Evolutionary conservation across 1,284 basidiomycete genomes (phyloP), one percentile per base, ranked within the genome.

Genomic region (Cryptococcus jaspeensis): DNA sequence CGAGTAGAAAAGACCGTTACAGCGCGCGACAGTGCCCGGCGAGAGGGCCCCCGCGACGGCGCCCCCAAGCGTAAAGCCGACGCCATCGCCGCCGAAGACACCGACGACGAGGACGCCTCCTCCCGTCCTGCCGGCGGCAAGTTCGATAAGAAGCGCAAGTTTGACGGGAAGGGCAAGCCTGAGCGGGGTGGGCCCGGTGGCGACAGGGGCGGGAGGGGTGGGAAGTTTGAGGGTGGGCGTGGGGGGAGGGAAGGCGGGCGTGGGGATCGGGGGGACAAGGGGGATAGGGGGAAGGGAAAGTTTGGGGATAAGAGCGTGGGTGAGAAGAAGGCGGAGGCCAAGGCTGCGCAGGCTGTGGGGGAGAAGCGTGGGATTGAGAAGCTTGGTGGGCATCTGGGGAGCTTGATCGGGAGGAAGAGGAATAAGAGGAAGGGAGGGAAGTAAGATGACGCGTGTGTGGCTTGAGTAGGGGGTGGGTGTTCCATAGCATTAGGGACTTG

Each of bases 381-480:
- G 54, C 51, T 74, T 23, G 78, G 76, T 9, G 52, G 61, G 23
- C 63, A 73, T n/a, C 59, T 79, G 16, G 78, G 78, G 22, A 67
- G 69, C 28, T 35, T 79, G 60, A 79, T 79, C 50, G 78, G 78
- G 8, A 64, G 76, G 45, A 79, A 79, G 71, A 65, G 78, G 48
- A 73, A 73, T 60, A 64, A 66, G 67, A 54, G 74, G 11, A 72
- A 69, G 62, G 68, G 63, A 15, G 66, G 66, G 37, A 71, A 70
- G 55, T 71, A 65, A 48, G 18, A 15, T 16, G n/a, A 3, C 5
- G 9, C 6, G 46, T 39, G 28, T 25, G 46, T 39, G 41, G 32
- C 5, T 38, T 56, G 22, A 9, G n/a, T n/a, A n/a, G n/a, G n/a
- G n/a, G 32, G 38, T 49, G n/a, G 32, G 20, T 49, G 45, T 48